Base-by-base conservation (phyloP, 176 grass and related monocot genomes). In the Oryza officinalis region DNA sequence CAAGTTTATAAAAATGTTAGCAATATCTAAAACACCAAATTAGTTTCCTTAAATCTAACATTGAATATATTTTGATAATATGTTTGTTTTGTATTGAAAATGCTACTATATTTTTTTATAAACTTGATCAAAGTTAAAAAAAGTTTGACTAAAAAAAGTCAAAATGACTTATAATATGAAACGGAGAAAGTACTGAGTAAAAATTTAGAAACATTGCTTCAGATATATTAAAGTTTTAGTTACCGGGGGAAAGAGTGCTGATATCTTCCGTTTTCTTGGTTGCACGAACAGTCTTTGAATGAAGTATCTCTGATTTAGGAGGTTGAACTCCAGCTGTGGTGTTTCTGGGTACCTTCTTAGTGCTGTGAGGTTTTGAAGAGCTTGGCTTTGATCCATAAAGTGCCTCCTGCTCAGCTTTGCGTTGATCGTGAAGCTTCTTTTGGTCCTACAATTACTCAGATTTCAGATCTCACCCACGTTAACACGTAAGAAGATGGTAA, bases 361-460 rank as follows among this genome's bases (percentile, higher is more conserved):
- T 66, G 20, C 85, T 91, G 59, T 80, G 84, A 69, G 89, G 40
- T 57, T 89, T 97, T 46, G 91, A 93, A 80, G 91, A 86, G 78
- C 91, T 97, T 27, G 94, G 89, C 61, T 97, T 93, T 80, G 94
- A 89, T 61, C 94, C 91, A 43, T 89, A 91, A 2, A 93, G 84
- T 3, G 79, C 67, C 72, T 97, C 94, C 65, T 97, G 89, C 74
- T 93, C 94, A 67, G 91, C 84, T 76, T 89, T 93, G 26, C 89
- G 72, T 59, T 91, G 94, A 49, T 86, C 89, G 66, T 93, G 91
- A 26, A 93, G 79, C 69, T 89, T 97, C 77, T 93, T 91, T 38
- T 90, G 89, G 80, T 93, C 94, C 94, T 97, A 74, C 22, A 86
- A n/a, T 82, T 15, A 59, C 49, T 74, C 30, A 76, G 20, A 30